phyloP scores from a whole-genome alignment of 1,284 basidiomycete genomes.

The Fomes fomentarius region DNA sequence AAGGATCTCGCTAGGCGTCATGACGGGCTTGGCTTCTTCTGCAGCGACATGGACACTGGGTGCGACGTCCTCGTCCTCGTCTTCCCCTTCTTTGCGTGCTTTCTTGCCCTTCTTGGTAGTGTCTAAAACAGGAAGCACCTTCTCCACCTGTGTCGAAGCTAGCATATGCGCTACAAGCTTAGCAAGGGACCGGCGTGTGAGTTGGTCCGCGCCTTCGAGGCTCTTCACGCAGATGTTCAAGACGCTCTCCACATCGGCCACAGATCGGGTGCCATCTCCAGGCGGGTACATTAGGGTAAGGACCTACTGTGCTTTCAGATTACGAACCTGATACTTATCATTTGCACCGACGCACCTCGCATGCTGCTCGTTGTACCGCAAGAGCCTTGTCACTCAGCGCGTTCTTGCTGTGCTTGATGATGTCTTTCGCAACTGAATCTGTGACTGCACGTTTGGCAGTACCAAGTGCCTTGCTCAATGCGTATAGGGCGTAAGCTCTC shows the following conservation, averaged over 20 bases:
- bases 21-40: slow-evolving; percentile 72
- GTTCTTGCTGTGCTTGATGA: slow-evolving; percentile 81
- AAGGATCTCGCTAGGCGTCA: slow-evolving; percentile 84
- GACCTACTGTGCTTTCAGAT: slow-evolving; percentile 45
- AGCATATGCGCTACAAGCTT: slow-evolving; percentile 85
- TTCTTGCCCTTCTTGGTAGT: slow-evolving; percentile 68
- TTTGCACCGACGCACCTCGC: slow-evolving; percentile 59
- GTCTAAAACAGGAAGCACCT: slow-evolving; percentile 51
- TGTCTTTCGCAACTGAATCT: slow-evolving; percentile 80
- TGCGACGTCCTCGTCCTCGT: slow-evolving; percentile 53
- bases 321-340: neutral
- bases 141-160: slow-evolving; percentile 82
- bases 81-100: slow-evolving; percentile 55
- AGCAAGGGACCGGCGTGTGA: slow-evolving; percentile 81
- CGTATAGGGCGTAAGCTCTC: slow-evolving; percentile 79
- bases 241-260: slow-evolving; percentile 77
- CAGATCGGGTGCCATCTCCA: slow-evolving; percentile 53
- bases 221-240: slow-evolving; percentile 73
- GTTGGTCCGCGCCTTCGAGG: slow-evolving; percentile 83
- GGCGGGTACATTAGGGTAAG: slow-evolving; percentile 66
- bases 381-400: slow-evolving; percentile 85
- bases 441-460: slow-evolving; percentile 85
- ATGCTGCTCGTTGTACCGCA: slow-evolving; percentile 84
- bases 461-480: slow-evolving; percentile 76
- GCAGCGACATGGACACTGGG: slow-evolving; percentile 50